Evolutionary conservation across 352 stramenopile species (phyloP).

Genomic region (Globisporangium rhizosaccharum): DNA sequence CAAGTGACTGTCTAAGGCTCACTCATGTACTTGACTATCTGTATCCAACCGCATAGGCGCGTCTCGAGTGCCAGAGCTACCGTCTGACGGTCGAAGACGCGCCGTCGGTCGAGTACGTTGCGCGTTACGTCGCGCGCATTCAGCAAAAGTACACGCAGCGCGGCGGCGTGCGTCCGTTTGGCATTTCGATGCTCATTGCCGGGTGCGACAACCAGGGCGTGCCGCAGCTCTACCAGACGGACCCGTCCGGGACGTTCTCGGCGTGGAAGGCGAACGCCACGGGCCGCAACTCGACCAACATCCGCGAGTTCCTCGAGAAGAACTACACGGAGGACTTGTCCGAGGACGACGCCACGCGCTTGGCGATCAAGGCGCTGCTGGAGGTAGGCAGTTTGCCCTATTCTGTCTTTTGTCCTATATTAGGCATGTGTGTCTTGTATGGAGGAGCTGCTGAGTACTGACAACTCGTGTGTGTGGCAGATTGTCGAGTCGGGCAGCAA

Average conservation of each 20-base stretch:
- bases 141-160: conserved; percentile 99
- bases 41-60: conserved; percentile 33
- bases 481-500: conserved; percentile 97
- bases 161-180: conserved; percentile 97
- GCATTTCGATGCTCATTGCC: conserved; percentile 96
- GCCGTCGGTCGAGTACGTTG: conserved; percentile 96
- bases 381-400: conserved; percentile 47
- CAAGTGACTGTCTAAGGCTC: too few relatives aligned
- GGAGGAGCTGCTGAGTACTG: background rate
- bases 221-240: conserved; percentile 97
- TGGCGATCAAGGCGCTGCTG: conserved; percentile 95
- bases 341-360: conserved; percentile 88
- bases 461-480: background rate
- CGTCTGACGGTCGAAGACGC: conserved; percentile 94
- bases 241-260: conserved; percentile 97
- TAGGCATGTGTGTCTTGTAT: background rate
- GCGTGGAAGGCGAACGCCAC: conserved; percentile 98
- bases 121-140: conserved; percentile 94
- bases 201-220: conserved; percentile 90
- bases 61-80: conserved; percentile 98
- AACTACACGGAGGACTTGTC: conserved; percentile 92
- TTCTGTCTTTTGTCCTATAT: background rate
- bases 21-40: too few relatives aligned
- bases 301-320: conserved; percentile 99
- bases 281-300: conserved; percentile 96